A percentile compares a stretch with the other conserved stretches of the same genome.
These are phyloP conservation scores for Vitis vinifera DNA, from an alignment of 164 flowering plant genomes.

Conservation along the genomic window ASM3070453v1 NC_081805.1:9436501-9437000, in stretches of 20 bases:
- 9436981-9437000: constrained; percentile 9
- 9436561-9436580: constrained; percentile 1
- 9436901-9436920: neutral
- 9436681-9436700: constrained; percentile 19
- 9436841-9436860: no score
- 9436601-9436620: constrained; percentile 25
- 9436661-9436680: constrained; percentile 15
- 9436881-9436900: constrained; percentile 6
- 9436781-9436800: constrained; percentile 13
- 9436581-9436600: neutral
- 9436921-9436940: neutral
- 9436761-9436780: constrained; percentile 6
- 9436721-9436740: constrained; percentile 14
- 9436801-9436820: neutral
- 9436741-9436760: neutral
- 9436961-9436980: neutral
- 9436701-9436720: constrained; percentile 30
- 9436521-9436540: constrained; percentile 50
- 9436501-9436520: constrained; percentile 29
- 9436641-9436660: neutral
- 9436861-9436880: neutral
- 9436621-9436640: constrained; percentile 9
- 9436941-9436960: constrained; percentile 8
- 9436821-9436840: no score
- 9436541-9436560: constrained; percentile 34